Evolutionary conservation across 257 asterid species (phyloP).

Genomic region (Fraxinus quadrangulata): DNA sequence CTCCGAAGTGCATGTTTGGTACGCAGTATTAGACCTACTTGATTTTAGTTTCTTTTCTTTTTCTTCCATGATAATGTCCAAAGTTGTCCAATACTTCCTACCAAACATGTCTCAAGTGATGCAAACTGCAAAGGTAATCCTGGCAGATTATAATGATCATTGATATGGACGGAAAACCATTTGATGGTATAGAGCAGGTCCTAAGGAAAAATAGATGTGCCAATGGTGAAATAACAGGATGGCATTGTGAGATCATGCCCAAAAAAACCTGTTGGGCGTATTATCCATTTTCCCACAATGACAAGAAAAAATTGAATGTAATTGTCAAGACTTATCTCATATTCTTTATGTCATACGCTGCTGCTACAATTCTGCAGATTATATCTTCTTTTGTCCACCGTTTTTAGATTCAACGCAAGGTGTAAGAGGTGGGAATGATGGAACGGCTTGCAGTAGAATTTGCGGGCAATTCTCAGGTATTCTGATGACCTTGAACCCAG

Average conservation of each 20-base stretch:
- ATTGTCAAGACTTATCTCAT: neutral
- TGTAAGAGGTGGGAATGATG: slow-evolving; percentile 58
- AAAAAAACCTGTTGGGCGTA: neutral
- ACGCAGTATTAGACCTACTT: neutral
- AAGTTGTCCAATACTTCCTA: neutral
- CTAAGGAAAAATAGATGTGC: neutral
- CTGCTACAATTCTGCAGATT: slow-evolving; percentile 36
- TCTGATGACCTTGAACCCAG: slow-evolving; percentile 44
- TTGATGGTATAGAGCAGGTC: neutral
- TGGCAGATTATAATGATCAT: neutral
- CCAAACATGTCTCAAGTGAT: neutral
- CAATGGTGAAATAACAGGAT: neutral
- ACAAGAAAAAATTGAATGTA: neutral
- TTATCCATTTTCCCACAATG: neutral
- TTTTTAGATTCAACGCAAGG: slow-evolving; percentile 46
- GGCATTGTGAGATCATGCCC: neutral
- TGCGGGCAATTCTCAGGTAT: slow-evolving; percentile 54
- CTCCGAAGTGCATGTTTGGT: neutral
- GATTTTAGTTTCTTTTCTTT: neutral
- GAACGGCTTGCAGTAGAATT: slow-evolving; percentile 60
- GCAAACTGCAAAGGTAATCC: neutral
- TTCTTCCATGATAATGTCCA: neutral
- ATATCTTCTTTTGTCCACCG: slow-evolving; percentile 19
- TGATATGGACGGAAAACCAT: neutral
- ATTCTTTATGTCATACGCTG: slow-evolving; percentile 28